Percentiles rank a stretch among this genome's conserved stretches.
Evolutionary conservation across 352 stramenopile species (phyloP).

Genomic region (Phytophthora megakarya): DNA sequence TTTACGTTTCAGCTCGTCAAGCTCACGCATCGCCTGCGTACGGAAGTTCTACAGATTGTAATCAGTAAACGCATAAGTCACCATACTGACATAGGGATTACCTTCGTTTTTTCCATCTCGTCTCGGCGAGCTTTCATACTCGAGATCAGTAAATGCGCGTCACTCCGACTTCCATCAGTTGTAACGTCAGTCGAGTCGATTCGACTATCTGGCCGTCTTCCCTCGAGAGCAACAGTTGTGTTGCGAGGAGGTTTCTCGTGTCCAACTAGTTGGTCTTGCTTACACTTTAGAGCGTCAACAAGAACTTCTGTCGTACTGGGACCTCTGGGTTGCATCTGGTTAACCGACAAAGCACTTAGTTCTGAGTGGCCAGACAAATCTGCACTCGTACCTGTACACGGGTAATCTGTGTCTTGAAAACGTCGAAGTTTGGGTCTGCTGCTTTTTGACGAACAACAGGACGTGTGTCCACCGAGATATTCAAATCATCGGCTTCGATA

Average conservation of each 20-base stretch:
- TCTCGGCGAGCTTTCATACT: constrained; percentile 72
- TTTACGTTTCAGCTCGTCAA: constrained; percentile 86
- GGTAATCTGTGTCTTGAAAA: constrained; percentile 86
- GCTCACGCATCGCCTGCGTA: constrained; percentile 86
- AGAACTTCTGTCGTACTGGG: constrained; percentile 80
- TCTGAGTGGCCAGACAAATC: not conserved
- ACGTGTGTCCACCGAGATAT: constrained; percentile 50
- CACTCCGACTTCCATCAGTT: constrained; percentile 45
- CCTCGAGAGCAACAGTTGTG: constrained; percentile 55
- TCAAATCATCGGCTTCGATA: constrained; percentile 80
- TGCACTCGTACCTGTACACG: constrained; percentile 60
- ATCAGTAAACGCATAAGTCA: constrained; percentile 20
- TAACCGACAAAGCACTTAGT: constrained; percentile 4
- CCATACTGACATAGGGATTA: too few species aligned
- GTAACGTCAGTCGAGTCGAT: constrained; percentile 14
- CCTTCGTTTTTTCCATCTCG: constrained; percentile 83
- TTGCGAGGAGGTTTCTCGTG: constrained; percentile 70
- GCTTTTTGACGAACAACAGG: constrained; percentile 52
- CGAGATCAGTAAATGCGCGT: constrained; percentile 72
- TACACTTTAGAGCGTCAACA: constrained; percentile 75
- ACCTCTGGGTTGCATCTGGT: constrained; percentile 79
- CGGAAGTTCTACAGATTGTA: constrained; percentile 66
- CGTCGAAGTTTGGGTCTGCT: constrained; percentile 63
- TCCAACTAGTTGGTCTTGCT: constrained; percentile 71
- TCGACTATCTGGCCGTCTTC: constrained; percentile 6